Conservation (phyloP, 2,329 filamentous ascomycete genomes). For the Trichophaea hybrida region DNA sequence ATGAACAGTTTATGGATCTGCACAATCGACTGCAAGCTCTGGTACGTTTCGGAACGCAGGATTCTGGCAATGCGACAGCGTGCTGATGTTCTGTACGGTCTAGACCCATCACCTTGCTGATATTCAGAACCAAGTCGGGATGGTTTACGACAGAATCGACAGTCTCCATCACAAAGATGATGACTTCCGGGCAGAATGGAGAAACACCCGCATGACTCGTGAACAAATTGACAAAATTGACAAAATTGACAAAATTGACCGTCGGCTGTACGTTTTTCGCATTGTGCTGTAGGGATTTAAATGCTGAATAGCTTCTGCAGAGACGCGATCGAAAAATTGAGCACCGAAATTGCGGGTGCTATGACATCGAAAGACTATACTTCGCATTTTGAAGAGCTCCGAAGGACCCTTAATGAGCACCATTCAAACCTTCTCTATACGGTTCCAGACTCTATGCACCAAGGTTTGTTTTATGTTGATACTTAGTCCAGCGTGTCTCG, state of each 20-base stretch:
- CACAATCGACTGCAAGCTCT: slow-evolving; percentile 67
- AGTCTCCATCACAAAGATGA: slow-evolving; percentile 16
- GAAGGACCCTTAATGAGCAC: slow-evolving; percentile 21
- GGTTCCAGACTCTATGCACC: slow-evolving; percentile 19
- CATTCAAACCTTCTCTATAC: slow-evolving; percentile 22
- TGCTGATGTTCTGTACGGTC: neutral
- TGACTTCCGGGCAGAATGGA: slow-evolving; percentile 15
- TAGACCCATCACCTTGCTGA: slow-evolving; percentile 22
- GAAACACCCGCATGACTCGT: slow-evolving; percentile 12
- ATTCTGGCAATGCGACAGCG: neutral
- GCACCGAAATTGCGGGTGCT: slow-evolving; percentile 18
- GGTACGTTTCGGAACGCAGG: neutral
- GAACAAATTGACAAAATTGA: slow-evolving; percentile 18
- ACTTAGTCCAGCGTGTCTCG: neutral
- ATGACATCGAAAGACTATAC: slow-evolving; percentile 21
- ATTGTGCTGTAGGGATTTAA: neutral
- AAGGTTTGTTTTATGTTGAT: slow-evolving; percentile 18
- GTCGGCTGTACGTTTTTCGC: neutral
- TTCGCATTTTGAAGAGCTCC: slow-evolving; percentile 20
- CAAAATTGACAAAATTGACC: slow-evolving; percentile 17
- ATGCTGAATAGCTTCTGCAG: slow-evolving; percentile 3
- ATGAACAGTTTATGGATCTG: slow-evolving; percentile 64
- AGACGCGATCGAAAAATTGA: slow-evolving; percentile 13
- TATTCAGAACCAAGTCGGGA: slow-evolving; percentile 20
- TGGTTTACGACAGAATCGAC: slow-evolving; percentile 21